Percentiles rank a stretch among this genome's conserved stretches.
phyloP scores from a whole-genome alignment of 139 green algal species.

The Chlorella sp. region DNA sequence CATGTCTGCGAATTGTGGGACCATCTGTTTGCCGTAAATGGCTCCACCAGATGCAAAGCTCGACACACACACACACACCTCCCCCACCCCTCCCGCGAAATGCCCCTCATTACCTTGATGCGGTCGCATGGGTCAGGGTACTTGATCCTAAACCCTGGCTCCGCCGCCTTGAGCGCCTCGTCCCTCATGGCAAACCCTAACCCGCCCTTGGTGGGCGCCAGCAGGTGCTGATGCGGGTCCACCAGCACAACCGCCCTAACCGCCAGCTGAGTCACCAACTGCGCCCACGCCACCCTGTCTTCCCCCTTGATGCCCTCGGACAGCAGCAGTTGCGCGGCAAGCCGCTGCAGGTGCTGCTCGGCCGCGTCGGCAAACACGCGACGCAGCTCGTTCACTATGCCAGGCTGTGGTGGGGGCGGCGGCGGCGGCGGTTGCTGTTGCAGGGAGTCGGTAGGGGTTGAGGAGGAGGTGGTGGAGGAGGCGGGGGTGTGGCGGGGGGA shows the following conservation, averaged over 20 bases:
- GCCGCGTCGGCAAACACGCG: neutral
- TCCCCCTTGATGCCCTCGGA: neutral
- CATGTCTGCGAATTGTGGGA: too few relatives aligned
- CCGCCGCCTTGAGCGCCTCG: neutral
- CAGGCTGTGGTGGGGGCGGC: too few relatives aligned
- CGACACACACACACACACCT: too few relatives aligned
- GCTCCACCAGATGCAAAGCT: too few relatives aligned
- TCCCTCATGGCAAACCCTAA: neutral
- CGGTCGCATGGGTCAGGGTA: neutral
- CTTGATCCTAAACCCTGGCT: neutral
- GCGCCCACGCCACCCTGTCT: neutral
- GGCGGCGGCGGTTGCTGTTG: too few relatives aligned
- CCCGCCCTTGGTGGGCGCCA: neutral
- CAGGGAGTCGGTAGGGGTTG: too few relatives aligned
- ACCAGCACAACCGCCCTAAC: neutral
- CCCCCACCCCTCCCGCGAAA: too few relatives aligned
- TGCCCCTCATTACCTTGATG: too few relatives aligned
- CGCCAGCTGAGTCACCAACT: neutral
- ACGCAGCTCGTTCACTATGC: too few relatives aligned
- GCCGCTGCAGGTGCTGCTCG: neutral
- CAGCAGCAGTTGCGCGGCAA: neutral
- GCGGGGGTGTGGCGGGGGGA: too few relatives aligned
- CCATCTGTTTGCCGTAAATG: too few relatives aligned
- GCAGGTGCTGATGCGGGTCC: neutral
- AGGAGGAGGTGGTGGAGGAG: too few relatives aligned